Conservation (phyloP, 306 rosid species). For the Cicer chorassanicum region DNA sequence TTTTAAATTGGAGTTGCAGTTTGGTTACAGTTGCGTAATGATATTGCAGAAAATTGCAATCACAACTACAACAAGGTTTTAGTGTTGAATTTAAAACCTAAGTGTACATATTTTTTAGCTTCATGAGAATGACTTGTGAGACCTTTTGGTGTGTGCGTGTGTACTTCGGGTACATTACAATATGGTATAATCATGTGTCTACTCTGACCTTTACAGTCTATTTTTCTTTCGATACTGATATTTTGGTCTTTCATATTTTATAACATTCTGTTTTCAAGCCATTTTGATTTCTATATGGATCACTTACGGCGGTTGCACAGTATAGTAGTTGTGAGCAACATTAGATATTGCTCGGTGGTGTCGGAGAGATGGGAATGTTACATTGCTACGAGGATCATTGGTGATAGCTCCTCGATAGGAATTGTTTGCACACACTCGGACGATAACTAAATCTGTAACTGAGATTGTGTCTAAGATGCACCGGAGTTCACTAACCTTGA, state of each 20-base stretch:
- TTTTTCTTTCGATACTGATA: not conserved
- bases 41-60: not conserved
- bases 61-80: not conserved
- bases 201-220: not conserved
- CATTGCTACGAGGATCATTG: too few relatives aligned
- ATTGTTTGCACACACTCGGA: too few relatives aligned
- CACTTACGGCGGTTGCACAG: too few relatives aligned
- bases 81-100: not conserved
- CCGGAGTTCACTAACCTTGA: too few relatives aligned
- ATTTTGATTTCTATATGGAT: too few relatives aligned
- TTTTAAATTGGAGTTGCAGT: not conserved
- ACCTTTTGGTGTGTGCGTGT: not conserved
- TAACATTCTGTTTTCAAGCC: not conserved
- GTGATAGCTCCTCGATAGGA: too few relatives aligned
- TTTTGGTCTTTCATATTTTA: not conserved
- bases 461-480: too few relatives aligned
- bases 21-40: not conserved
- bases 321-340: too few relatives aligned
- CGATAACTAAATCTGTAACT: too few relatives aligned
- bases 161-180: not conserved
- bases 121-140: slow-evolving; percentile 8
- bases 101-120: not conserved
- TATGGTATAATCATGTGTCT: not conserved
- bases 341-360: too few relatives aligned
- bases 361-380: too few relatives aligned